These are phyloP conservation scores for Plasmodium cynomolgi DNA, from an alignment of 169 alveolate species.

Conservation along the genomic window DNA sequence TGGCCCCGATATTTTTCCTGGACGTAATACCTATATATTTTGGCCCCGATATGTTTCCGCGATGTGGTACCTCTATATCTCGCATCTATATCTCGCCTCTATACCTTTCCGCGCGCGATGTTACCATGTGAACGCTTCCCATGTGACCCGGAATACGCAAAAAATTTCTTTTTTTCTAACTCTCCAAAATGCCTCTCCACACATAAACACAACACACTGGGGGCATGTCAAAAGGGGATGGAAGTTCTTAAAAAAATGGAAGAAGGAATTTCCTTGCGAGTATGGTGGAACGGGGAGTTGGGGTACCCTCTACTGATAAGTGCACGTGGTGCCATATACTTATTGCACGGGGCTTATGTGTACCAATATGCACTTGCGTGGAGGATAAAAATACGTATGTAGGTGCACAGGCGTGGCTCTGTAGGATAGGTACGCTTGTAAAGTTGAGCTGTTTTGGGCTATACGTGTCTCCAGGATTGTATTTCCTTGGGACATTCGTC, in stretches of 20 bases:
- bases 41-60: not conserved
- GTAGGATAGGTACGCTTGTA: not conserved
- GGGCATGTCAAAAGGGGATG: not conserved
- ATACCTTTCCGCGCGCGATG: not conserved
- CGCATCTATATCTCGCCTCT: not conserved
- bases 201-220: not conserved
- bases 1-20: not conserved
- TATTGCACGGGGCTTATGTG: not conserved
- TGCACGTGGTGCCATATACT: not conserved
- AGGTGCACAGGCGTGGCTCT: not conserved
- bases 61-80: not conserved
- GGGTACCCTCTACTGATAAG: not conserved
- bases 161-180: not conserved
- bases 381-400: not conserved
- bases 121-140: not conserved
- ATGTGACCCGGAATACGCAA: not conserved
- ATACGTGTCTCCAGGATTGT: not conserved
- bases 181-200: not conserved
- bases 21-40: not conserved
- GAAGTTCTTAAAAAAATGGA: not conserved
- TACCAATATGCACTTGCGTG: not conserved
- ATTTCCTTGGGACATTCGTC: not conserved
- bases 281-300: not conserved
- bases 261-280: not conserved
- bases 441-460: not conserved